phyloP scores from a whole-genome alignment of 2,329 filamentous ascomycete species.

The Xylaria sp. region DNA sequence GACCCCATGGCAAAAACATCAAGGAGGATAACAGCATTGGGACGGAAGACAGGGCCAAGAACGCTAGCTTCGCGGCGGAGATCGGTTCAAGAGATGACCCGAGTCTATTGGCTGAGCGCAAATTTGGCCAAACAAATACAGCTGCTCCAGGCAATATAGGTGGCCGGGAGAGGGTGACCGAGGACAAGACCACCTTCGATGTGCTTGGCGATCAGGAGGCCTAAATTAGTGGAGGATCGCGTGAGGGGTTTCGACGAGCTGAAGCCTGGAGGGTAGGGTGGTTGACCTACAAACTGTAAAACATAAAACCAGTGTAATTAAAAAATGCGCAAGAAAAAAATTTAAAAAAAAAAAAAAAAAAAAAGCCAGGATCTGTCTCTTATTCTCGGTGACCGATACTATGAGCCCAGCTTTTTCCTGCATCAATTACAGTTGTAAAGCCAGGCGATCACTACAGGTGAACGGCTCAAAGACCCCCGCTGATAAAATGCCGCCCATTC shows the following conservation, averaged over 20 bases:
- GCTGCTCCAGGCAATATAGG: constrained; percentile 65
- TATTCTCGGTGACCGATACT: background rate
- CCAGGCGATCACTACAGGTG: background rate
- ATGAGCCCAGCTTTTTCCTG: background rate
- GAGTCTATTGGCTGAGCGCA: constrained; percentile 57
- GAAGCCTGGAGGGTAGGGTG: background rate
- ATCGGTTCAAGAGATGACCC: constrained; percentile 63
- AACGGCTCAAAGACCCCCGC: background rate
- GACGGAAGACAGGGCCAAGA: constrained; percentile 53
- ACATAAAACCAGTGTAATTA: too few species aligned
- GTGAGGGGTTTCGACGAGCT: background rate
- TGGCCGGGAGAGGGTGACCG: constrained; percentile 56
- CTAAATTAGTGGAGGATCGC: constrained; percentile 20
- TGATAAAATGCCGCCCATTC: background rate
- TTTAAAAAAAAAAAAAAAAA: too few species aligned
- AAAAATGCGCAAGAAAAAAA: too few species aligned
- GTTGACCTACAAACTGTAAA: too few species aligned
- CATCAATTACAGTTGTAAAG: background rate
- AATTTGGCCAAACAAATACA: constrained; percentile 61
- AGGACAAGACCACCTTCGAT: constrained; percentile 42
- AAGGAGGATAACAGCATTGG: constrained; percentile 53
- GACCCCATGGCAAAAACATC: constrained; percentile 59
- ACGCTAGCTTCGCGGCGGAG: constrained; percentile 54
- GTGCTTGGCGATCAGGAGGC: constrained; percentile 41
- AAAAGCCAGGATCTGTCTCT: too few species aligned